phyloP scores from a whole-genome alignment of 1,284 basidiomycete species.

The Chiua sp. region DNA sequence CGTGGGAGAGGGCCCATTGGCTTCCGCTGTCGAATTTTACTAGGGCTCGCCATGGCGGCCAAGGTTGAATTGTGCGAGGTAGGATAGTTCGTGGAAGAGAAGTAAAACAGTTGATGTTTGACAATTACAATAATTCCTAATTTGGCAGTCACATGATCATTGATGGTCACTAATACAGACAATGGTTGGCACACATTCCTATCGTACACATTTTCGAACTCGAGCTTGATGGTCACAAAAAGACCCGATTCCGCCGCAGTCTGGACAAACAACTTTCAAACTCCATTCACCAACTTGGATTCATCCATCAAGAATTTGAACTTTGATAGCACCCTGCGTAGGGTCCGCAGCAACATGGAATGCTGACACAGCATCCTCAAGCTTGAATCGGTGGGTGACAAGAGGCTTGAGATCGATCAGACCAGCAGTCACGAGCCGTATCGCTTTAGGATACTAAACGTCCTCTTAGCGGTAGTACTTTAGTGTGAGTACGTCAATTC shows the following conservation, averaged over 20 bases:
- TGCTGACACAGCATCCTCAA: conserved; percentile 78
- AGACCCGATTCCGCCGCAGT: too few relatives aligned
- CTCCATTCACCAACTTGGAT: background rate
- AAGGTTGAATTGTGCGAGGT: background rate
- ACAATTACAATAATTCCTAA: background rate
- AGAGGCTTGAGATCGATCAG: conserved; percentile 80
- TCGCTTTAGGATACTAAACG: conserved; percentile 76
- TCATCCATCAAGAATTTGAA: conserved; percentile 58
- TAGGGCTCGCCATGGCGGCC: conserved; percentile 38
- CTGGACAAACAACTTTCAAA: too few relatives aligned
- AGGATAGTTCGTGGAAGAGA: conserved; percentile 3
- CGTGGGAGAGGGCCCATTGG: conserved; percentile 20
- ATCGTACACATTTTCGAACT: too few relatives aligned
- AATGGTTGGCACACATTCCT: background rate
- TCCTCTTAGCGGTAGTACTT: background rate
- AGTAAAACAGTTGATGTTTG: background rate
- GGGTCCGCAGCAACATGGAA: conserved; percentile 81
- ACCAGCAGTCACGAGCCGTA: conserved; percentile 75
- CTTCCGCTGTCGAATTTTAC: conserved; percentile 39
- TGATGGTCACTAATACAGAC: too few relatives aligned
- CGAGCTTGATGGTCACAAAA: too few relatives aligned
- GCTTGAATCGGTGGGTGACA: conserved; percentile 83
- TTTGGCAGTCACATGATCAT: too few relatives aligned
- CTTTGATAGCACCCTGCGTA: conserved; percentile 67
- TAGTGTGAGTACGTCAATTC: background rate